These are phyloP conservation scores for Diaporthe ampelina DNA, from an alignment of 2,329 filamentous ascomycete species.

Conservation along the genomic window DNA sequence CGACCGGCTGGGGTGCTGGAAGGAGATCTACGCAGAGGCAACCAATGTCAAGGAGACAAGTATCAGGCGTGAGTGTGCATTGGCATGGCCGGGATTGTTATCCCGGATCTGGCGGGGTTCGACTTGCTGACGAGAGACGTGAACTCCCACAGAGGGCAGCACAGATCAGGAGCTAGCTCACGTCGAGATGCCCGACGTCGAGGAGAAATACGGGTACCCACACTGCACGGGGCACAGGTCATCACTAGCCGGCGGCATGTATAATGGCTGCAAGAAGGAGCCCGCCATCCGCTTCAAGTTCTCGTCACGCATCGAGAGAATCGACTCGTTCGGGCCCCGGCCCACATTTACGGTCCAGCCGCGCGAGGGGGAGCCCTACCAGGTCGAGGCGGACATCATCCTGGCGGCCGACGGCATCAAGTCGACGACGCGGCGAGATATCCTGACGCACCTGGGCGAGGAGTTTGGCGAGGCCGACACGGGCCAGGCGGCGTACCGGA, in stretches of 20 bases:
- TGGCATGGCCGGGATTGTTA: not conserved
- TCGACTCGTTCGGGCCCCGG: slow-evolving; percentile 71
- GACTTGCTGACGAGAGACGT: slow-evolving; percentile 3
- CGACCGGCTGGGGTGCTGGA: slow-evolving; percentile 80
- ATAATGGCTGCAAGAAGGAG: slow-evolving; percentile 76
- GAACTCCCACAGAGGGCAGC: slow-evolving; percentile 67
- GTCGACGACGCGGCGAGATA: slow-evolving; percentile 61
- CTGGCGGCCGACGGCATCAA: slow-evolving; percentile 71
- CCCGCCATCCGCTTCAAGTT: slow-evolving; percentile 78
- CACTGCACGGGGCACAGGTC: slow-evolving; percentile 86
- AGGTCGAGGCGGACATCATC: slow-evolving; percentile 67
- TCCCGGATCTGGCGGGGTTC: too few relatives aligned
- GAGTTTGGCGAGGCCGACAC: slow-evolving; percentile 74
- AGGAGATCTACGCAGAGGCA: slow-evolving; percentile 77
- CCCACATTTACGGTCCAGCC: slow-evolving; percentile 73
- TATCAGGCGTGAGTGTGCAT: slow-evolving; percentile 70
- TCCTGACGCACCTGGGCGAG: slow-evolving; percentile 67
- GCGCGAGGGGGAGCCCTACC: slow-evolving; percentile 66
- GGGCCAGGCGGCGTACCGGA: slow-evolving; percentile 82
- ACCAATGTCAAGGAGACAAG: slow-evolving; percentile 79
- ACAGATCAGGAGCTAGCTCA: slow-evolving; percentile 78
- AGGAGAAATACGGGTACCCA: slow-evolving; percentile 77
- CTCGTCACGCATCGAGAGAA: slow-evolving; percentile 65
- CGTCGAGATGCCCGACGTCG: slow-evolving; percentile 77
- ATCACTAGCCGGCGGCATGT: slow-evolving; percentile 78